Evolutionary conservation across 2,329 filamentous ascomycete genomes (phyloP), one percentile per base, ranked within the genome.

Genomic region (Fusarium sp.): DNA sequence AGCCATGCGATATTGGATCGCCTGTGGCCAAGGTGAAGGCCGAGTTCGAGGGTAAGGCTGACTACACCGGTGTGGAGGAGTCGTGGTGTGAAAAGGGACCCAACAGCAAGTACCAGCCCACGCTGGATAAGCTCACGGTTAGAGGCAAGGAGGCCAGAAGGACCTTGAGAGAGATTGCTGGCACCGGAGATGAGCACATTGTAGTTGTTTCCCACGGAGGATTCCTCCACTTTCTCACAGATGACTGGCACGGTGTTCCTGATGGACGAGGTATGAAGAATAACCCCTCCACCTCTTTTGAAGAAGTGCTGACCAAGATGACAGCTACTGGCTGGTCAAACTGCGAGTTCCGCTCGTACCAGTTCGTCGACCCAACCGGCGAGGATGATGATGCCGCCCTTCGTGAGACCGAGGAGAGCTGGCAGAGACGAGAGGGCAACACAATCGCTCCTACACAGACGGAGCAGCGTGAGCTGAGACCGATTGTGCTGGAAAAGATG

Each of bases 131-230:
- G 68, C 85, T 96, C 50, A 86, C 89, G 70, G 85, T 83, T 35
- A 85, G 94, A 17, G 93, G 93, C 0, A 84, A 84, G n/a, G 86
- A 86, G 27, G 90, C 90, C 7, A 86, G 94, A 50, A 76, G 85
- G 14, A 91, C 88, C 83, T 80, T 97, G 69, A 80, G 88, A 17
- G 83, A 87, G 47, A 78, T 84, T 61, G 81, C 80, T 1, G 83
- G 79, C 1, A 69, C 92, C 77, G 79, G 73, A 0, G 91, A 93
- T 77, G 86, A 84, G 4, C 89, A 96, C 76, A 89, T 97, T 32
- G 90, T 92, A 0, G 87, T 95, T 2, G 94, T 97, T 9, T 93
- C 94, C 4, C 95, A 97, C 78, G 95, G 95, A 2, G 94, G 93
- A 1, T 93, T 95, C 76, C 81, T 97, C 77, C 95, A 98, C 81